Conservation (phyloP, 2,329 filamentous ascomycete genomes). For the Pseudogymnoascus sp. region DNA sequence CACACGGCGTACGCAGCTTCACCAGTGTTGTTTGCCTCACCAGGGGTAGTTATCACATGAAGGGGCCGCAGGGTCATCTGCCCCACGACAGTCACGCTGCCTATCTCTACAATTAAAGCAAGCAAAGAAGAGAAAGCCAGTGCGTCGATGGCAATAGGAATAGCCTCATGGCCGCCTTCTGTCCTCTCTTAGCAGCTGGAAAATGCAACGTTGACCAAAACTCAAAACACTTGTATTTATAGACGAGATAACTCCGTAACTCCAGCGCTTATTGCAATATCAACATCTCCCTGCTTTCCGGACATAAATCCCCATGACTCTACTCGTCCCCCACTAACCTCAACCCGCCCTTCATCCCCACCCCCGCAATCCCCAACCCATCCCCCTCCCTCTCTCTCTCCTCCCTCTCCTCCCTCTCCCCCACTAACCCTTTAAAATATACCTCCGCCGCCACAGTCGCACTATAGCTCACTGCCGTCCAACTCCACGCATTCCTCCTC, state of each 20-base stretch:
- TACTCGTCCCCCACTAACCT: neutral
- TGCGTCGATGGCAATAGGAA: no score
- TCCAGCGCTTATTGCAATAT: neutral
- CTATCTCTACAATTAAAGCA: no score
- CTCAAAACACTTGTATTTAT: neutral
- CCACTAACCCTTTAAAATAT: conserved; percentile 70
- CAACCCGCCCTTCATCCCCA: neutral
- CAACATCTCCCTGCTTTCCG: neutral
- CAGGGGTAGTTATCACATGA: no score
- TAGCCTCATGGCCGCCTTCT: no score
- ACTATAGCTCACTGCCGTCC: conserved; percentile 77
- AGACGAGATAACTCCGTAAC: neutral
- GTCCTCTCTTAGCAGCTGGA: no score
- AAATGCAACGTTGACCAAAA: neutral
- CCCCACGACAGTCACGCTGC: no score
- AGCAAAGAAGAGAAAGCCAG: no score
- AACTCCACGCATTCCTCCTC: conserved; percentile 65
- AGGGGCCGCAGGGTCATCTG: no score
- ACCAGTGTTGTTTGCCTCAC: no score
- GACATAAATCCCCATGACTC: no score
- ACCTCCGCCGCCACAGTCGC: conserved; percentile 76
- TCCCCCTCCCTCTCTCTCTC: neutral
- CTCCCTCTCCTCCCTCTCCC: conserved; percentile 55
- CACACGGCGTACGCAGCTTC: no score
- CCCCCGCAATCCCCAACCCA: neutral